Evolutionary conservation across 78 protist species (phyloP), one percentile per base, ranked within the genome.

Genomic region (slime mould (Dictyostelium discoideum)): DNA sequence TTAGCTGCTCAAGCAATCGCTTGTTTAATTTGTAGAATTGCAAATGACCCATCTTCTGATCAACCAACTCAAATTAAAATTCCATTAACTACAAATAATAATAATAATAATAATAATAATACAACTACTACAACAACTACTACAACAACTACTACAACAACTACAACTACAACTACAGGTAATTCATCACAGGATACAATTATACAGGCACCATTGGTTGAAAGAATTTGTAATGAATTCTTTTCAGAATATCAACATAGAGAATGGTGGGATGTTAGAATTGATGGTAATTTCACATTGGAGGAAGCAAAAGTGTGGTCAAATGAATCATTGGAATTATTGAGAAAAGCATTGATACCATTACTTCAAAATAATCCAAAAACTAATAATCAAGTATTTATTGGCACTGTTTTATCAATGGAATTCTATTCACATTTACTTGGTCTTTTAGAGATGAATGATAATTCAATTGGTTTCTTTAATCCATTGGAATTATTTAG

Each of bases 261-360:
- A 63, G 94, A 67, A 81, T 89, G 94, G 94, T 89, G 94, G 94
- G 94, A 89, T 37, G 94, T 89, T 40, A 42, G 94, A 54, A 81
- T 89, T 54, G 94, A 89, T 46, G 94, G 82, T 46, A 89, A 89
- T 50, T 89, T 89, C n/a, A 89, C 94, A 44, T 3, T 26, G 0
- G 84, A 89, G 26, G 94, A 89, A 63, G 94, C 87, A 3, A 78
- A 67, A 22, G 18, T 9, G 2, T 89, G 94, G 94, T 63, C 94
- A 14, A 5, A 3, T 11, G 94, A 89, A 63, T 89, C 94, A 80
- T 57, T 89, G 3, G 94, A 57, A 18, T 39, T 89, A n/a, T 80
- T 89, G 3, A 37, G 84, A 46, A 89, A 89, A 57, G 86, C 86
- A 44, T 26, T 89, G 13, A 7, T 80, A 2, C 94, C 94, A 40